Percentiles rank a stretch among this genome's conserved stretches.
Conservation (phyloP, 2,329 filamentous ascomycete species). For the Pestalotiopsis sp. region DNA sequence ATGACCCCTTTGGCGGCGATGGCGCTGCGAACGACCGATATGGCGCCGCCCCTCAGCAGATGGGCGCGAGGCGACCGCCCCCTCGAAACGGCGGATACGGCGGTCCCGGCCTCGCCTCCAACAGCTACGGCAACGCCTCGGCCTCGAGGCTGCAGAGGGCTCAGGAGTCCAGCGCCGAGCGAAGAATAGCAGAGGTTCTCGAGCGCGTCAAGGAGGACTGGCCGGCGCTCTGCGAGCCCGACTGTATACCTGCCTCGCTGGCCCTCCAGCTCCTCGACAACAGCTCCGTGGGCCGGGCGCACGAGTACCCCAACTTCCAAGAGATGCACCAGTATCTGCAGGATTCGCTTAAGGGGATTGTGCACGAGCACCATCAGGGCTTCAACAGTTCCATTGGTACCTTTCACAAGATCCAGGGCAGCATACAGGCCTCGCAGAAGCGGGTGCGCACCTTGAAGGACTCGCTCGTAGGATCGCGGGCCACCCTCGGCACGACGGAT, state of each 20-base stretch:
- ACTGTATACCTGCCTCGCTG: constrained; percentile 91
- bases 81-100: constrained; percentile 28
- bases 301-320: constrained; percentile 84
- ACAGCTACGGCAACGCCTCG: constrained; percentile 24
- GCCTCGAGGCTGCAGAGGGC: constrained; percentile 25
- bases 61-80: constrained; percentile 34
- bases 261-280: constrained; percentile 93
- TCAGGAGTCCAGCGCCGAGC: constrained; percentile 51
- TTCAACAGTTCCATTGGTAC: constrained; percentile 99
- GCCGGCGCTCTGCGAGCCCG: constrained; percentile 86
- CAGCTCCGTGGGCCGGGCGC: constrained; percentile 89
- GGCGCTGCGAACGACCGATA: constrained; percentile 39
- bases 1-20: constrained; percentile 1
- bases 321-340: constrained; percentile 87
- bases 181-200: constrained; percentile 66
- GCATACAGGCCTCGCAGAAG: constrained; percentile 85
- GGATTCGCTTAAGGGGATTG: constrained; percentile 87
- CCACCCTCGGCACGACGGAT: constrained; percentile 80
- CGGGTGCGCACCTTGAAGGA: constrained; percentile 82
- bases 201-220: constrained; percentile 86
- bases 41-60: constrained; percentile 32
- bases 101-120: constrained; percentile 16
- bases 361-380: constrained; percentile 98
- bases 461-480: constrained; percentile 79
- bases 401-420: constrained; percentile 97